Percentiles rank a stretch among this genome's conserved stretches.
Evolutionary conservation across 2,329 filamentous ascomycete genomes (phyloP).

Genomic region (Dactylonectria estremocensis): DNA sequence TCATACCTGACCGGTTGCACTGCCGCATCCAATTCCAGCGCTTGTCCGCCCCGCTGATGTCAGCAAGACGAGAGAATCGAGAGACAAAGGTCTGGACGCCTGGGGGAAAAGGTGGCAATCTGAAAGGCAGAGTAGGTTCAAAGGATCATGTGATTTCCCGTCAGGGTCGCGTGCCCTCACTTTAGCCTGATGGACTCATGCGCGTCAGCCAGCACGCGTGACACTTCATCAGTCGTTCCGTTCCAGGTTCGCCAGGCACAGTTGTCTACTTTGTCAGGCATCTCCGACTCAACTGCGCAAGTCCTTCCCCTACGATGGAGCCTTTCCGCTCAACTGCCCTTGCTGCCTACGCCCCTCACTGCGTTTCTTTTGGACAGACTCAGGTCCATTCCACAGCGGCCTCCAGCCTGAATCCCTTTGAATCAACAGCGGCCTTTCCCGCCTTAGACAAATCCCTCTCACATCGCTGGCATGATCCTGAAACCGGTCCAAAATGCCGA

Average conservation of each 20-base stretch:
- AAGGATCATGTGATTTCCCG: conserved; percentile 52
- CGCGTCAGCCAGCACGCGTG: conserved; percentile 22
- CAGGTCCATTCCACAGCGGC: background rate
- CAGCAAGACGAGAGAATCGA: background rate
- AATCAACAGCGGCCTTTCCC: conserved; percentile 9
- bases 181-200: conserved; percentile 14
- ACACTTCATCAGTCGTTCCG: background rate
- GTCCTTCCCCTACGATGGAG: conserved; percentile 17
- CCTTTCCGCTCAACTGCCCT: conserved; percentile 13
- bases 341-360: conserved; percentile 33
- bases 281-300: background rate
- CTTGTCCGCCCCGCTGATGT: background rate
- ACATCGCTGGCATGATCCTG: conserved; percentile 22
- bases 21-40: conserved; percentile 22
- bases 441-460: background rate
- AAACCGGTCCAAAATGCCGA: conserved; percentile 65
- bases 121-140: background rate
- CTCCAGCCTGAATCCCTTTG: conserved; percentile 1
- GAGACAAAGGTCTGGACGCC: background rate
- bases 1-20: conserved; percentile 5
- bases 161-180: conserved; percentile 47
- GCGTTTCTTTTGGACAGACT: background rate
- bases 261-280: conserved; percentile 1
- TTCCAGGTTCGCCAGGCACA: background rate
- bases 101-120: background rate